Conservation (phyloP, 495 filamentous ascomycete species). For the Trypethelium eluteriae region DNA sequence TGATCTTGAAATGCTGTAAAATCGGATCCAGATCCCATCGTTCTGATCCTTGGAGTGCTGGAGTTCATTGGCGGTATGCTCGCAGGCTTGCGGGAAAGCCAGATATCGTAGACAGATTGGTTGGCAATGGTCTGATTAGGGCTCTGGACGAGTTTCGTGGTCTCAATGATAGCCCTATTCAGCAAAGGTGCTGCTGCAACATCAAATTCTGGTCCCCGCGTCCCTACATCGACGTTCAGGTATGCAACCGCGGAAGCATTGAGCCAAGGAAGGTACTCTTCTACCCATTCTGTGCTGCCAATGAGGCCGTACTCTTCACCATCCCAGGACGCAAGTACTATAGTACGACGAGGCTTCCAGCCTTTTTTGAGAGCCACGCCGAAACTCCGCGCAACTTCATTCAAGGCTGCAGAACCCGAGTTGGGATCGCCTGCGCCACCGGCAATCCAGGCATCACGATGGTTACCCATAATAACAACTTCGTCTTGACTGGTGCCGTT, state of each 20-base stretch:
- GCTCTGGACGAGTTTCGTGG: constrained; percentile 61
- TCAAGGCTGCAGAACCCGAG: constrained; percentile 38
- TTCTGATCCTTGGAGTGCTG: constrained; percentile 41
- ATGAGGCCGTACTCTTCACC: constrained; percentile 66
- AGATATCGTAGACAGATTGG: constrained; percentile 60
- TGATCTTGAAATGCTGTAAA: constrained; percentile 71
- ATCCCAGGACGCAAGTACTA: constrained; percentile 69
- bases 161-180: constrained; percentile 64
- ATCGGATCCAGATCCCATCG: constrained; percentile 65
- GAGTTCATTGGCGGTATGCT: constrained; percentile 31
- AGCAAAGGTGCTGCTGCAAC: constrained; percentile 67
- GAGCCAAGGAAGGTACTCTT: constrained; percentile 83
- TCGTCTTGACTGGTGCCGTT: constrained; percentile 84
- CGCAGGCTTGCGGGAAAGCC: constrained; percentile 26
- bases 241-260: constrained; percentile 48
- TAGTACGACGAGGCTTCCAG: constrained; percentile 45
- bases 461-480: constrained; percentile 88
- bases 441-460: constrained; percentile 89
- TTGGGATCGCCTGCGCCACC: constrained; percentile 48
- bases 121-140: constrained; percentile 61
- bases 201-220: constrained; percentile 47
- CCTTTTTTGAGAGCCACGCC: constrained; percentile 31
- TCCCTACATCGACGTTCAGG: constrained; percentile 62
- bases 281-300: constrained; percentile 68
- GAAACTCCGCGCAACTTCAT: constrained; percentile 36